Conservation (phyloP, 495 filamentous ascomycete species). For the Staphylotrichum longicolle region DNA sequence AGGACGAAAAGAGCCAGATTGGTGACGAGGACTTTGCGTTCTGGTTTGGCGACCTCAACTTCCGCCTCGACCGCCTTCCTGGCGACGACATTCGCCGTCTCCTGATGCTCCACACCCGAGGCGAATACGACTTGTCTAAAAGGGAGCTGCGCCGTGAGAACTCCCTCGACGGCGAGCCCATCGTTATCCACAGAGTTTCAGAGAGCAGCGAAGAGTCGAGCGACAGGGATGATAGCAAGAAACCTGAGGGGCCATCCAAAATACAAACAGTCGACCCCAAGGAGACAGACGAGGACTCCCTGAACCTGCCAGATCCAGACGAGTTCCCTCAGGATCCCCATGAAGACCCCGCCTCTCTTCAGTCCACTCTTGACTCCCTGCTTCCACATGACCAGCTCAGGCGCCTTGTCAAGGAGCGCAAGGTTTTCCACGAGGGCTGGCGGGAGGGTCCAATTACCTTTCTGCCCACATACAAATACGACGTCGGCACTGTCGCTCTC, state of each 20-base stretch:
- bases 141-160: conserved; percentile 32
- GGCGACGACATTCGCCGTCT: conserved; percentile 86
- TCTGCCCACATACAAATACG: conserved; percentile 93
- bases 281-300: conserved; percentile 36
- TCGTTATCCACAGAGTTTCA: conserved; percentile 37
- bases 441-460: conserved; percentile 84
- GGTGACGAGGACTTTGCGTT: conserved; percentile 90
- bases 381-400: conserved; percentile 87
- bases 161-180: conserved; percentile 43
- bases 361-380: conserved; percentile 80
- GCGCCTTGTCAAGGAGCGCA: conserved; percentile 66
- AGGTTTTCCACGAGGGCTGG: conserved; percentile 88
- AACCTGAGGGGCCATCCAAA: conserved; percentile 14
- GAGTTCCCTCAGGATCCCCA: conserved; percentile 53
- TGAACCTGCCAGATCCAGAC: conserved; percentile 51
- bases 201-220: conserved; percentile 40
- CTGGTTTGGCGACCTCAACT: conserved; percentile 97
- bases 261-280: conserved; percentile 29
- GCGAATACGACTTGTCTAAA: conserved; percentile 64
- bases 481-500: conserved; percentile 85
- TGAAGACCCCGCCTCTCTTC: conserved; percentile 59
- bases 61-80: conserved; percentile 81
- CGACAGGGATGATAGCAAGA: conserved; percentile 25
- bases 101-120: conserved; percentile 74
- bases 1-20: conserved; percentile 62